Percentiles rank a stretch among this genome's conserved stretches.
Conservation (phyloP, 139 green algal species). For the Micractinium sp. region DNA sequence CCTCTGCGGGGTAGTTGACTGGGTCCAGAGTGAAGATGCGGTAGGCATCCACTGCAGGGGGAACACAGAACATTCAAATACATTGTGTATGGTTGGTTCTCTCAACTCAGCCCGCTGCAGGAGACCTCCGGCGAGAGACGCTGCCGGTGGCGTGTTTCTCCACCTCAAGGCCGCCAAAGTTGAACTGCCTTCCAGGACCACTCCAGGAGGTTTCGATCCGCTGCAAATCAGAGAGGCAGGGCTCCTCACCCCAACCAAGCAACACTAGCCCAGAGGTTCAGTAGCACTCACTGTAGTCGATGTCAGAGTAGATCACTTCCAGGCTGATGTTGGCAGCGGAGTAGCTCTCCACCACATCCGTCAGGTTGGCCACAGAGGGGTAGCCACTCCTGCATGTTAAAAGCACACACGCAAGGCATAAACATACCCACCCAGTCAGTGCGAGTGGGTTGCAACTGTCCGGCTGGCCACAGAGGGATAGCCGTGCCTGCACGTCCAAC, state of each 20-base stretch:
- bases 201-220: no score
- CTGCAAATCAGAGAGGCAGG: no score
- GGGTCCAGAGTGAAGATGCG: conserved; percentile 3
- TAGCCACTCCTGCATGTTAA: conserved; percentile 58
- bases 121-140: no score
- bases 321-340: conserved; percentile 61
- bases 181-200: no score
- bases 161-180: no score
- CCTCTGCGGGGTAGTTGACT: background rate
- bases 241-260: no score
- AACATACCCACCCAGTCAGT: background rate
- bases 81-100: no score
- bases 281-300: conserved; percentile 35
- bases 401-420: background rate
- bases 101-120: no score
- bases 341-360: conserved; percentile 65
- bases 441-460: background rate
- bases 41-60: background rate
- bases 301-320: conserved; percentile 74
- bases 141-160: no score
- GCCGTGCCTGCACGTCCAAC: background rate
- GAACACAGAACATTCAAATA: background rate
- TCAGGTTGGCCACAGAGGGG: conserved; percentile 52
- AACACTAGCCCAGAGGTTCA: no score
- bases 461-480: background rate